phyloP scores from a whole-genome alignment of 164 flowering plant species.

The Liquidambar formosana region DNA sequence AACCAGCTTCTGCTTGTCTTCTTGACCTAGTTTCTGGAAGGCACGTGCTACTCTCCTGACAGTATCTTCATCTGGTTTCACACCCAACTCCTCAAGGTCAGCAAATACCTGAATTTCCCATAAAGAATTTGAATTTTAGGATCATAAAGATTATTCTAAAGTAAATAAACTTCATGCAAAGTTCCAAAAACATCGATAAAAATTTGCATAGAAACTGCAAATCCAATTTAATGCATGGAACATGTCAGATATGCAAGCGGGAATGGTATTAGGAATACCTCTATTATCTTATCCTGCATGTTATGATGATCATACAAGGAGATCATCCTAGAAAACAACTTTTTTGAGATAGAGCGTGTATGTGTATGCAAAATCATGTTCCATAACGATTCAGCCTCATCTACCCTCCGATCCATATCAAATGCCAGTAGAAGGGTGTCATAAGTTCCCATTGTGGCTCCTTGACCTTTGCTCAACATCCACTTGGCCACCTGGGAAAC shows the following conservation, averaged over 20 bases:
- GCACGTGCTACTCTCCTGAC: constrained; percentile 64
- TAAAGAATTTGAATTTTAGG: neutral
- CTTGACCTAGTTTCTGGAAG: constrained; percentile 60
- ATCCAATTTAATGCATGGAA: neutral
- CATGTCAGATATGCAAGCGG: neutral
- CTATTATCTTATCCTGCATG: constrained; percentile 67
- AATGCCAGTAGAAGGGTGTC: constrained; percentile 87
- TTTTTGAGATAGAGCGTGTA: constrained; percentile 78
- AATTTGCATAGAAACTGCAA: neutral
- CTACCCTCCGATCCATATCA: constrained; percentile 81
- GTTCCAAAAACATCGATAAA: neutral
- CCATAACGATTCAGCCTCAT: constrained; percentile 95
- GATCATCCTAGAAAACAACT: constrained; percentile 88
- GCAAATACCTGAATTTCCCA: constrained; percentile 69
- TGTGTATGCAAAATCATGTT: constrained; percentile 81
- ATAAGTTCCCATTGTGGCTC: constrained; percentile 91
- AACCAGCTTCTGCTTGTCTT: constrained; percentile 59
- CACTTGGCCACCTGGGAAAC: constrained; percentile 76
- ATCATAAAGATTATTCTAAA: neutral
- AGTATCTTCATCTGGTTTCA: constrained; percentile 89
- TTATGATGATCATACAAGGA: constrained; percentile 84
- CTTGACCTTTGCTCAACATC: constrained; percentile 98
- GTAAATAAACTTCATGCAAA: neutral
- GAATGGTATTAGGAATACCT: constrained; percentile 44
- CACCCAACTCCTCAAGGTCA: constrained; percentile 95